Conservation (phyloP, 768 basidiomycete species). For the Dentipellis fragilis region DNA sequence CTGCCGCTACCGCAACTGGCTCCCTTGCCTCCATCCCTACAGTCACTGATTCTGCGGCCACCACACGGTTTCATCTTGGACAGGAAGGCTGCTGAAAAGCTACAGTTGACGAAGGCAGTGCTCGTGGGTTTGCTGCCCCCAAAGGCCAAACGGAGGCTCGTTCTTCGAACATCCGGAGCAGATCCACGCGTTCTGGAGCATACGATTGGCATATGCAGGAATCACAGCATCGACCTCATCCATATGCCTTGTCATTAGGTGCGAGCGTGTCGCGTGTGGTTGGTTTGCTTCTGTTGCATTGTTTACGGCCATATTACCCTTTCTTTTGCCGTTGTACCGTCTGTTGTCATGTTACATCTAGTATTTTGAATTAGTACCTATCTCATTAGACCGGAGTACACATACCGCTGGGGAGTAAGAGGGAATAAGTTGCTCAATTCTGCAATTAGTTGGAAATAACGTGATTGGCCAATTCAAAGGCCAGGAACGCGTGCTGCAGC, state of each 20-base stretch:
- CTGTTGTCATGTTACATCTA: too few species aligned
- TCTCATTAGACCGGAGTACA: too few species aligned
- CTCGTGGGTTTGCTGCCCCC: background rate
- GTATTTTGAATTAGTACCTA: too few species aligned
- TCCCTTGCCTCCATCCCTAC: constrained; percentile 7
- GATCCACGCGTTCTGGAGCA: background rate
- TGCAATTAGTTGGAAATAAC: too few species aligned
- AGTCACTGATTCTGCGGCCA: constrained; percentile 2
- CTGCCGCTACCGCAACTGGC: background rate
- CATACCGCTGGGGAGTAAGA: too few species aligned
- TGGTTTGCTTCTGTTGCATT: too few species aligned
- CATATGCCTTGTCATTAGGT: background rate
- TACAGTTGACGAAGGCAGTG: background rate
- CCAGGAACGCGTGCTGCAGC: too few species aligned
- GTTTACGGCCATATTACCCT: too few species aligned
- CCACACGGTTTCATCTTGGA: background rate
- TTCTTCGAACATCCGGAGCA: background rate
- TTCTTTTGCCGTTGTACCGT: too few species aligned
- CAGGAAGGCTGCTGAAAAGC: background rate
- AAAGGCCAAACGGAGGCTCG: background rate
- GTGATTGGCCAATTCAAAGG: too few species aligned
- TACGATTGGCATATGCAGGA: background rate
- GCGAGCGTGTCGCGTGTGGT: too few species aligned
- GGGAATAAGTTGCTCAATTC: too few species aligned
- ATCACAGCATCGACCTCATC: background rate